Conservation (phyloP, 305 asterid species). For the Fraxinus paxiana region DNA sequence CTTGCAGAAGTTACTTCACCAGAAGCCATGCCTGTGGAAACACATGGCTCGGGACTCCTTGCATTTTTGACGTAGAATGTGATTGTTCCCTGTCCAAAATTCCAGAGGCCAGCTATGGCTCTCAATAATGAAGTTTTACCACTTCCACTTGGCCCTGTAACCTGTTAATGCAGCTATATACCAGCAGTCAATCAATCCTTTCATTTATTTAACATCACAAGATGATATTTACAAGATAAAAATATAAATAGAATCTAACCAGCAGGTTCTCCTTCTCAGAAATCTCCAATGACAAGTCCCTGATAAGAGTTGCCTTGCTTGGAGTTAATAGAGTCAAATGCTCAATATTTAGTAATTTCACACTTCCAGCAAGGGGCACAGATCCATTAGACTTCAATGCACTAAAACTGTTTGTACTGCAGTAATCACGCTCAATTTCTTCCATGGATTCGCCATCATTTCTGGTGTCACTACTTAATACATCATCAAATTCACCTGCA, state of each 20-base stretch:
- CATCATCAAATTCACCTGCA: conserved; percentile 92
- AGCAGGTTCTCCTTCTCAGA: conserved; percentile 66
- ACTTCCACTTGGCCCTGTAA: conserved; percentile 93
- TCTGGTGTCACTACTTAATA: conserved; percentile 45
- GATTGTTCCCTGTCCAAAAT: conserved; percentile 67
- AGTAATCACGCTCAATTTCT: conserved; percentile 49
- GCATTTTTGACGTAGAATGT: conserved; percentile 47
- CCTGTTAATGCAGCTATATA: conserved; percentile 51
- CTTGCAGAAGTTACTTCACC: conserved; percentile 27
- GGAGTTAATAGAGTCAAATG: conserved; percentile 75
- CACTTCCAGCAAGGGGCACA: conserved; percentile 30
- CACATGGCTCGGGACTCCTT: conserved; percentile 24
- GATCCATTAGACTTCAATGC: conserved; percentile 50
- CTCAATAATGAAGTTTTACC: conserved; percentile 89
- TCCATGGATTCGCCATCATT: conserved; percentile 35
- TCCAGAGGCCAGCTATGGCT: conserved; percentile 92
- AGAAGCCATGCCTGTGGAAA: conserved; percentile 32
- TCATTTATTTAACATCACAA: conserved; percentile 17
- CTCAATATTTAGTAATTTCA: conserved; percentile 50
- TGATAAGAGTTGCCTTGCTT: conserved; percentile 58
- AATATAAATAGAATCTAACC: conserved; percentile 42
- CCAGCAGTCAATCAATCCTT: conserved; percentile 25
- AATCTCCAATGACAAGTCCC: conserved; percentile 68
- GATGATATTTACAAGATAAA: conserved; percentile 20
- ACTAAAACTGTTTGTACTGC: conserved; percentile 26